Evolutionary conservation across 495 filamentous ascomycete species (phyloP), one percentile per base, ranked within the genome.

Genomic region (Hypoxylon rickii): DNA sequence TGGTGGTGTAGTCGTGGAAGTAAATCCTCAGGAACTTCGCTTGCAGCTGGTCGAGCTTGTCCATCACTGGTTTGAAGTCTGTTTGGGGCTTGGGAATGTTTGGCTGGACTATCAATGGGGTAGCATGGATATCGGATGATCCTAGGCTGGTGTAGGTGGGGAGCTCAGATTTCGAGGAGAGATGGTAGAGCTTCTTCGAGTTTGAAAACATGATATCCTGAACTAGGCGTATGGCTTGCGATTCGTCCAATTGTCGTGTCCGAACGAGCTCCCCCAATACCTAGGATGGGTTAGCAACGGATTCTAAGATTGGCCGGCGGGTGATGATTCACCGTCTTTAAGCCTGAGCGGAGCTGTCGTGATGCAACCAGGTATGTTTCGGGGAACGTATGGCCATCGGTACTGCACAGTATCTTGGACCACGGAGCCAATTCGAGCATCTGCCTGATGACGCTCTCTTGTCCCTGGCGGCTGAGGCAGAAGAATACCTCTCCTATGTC

Each of bases 401-500:
- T 91, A 53, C 89, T 92, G 86, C 90, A 96, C 1, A 93, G 64
- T 2, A 96, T 71, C 68, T 94, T 94, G 51, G 81, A 84, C 19
- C 78, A 82, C 0, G 92, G 92, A 32, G 85, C 85, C 0, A 94
- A 67, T 65, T 96, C 91, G 8, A 96, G 70, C 31, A 88, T 81
- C 70, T 96, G 79, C 26, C 85, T 80, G 5, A 96, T 47, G 12
- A 93, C 81, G 2, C 73, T 74, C 63, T 89, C 86, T 68, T 96
- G 89, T 0, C 88, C 92, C 36, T 92, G 83, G 44, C 85, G 81
- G 61, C 89, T 94, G 19, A 96, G 70, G 70, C 83, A 86, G 2
- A 90, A 90, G 58, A 96, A 96, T 0, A 96, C 87, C 66, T 92
- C 88, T 0, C 92, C 90, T 45, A 96, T 83, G 60, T 96, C 92